Percentiles rank a stretch among this genome's conserved stretches.
Evolutionary conservation across 2,329 filamentous ascomycete species (phyloP).

Genomic region (Colletotrichum tropicicola): DNA sequence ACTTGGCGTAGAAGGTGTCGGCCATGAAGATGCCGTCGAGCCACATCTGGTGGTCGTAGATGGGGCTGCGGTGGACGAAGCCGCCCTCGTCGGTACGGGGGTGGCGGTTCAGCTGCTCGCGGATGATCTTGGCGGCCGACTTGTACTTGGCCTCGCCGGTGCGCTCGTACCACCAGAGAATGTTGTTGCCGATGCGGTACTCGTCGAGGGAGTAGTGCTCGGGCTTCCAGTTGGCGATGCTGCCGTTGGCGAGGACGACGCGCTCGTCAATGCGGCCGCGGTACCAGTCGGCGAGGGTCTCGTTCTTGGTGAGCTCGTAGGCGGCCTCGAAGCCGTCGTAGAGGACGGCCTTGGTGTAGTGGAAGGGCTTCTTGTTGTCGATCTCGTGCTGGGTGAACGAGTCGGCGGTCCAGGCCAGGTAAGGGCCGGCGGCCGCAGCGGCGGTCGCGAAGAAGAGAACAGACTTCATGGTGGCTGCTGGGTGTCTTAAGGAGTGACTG

Average conservation of each 20-base stretch:
- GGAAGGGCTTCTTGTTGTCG: slow-evolving; percentile 46
- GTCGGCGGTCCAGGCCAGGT: slow-evolving; percentile 53
- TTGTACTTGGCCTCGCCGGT: slow-evolving; percentile 59
- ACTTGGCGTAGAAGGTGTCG: slow-evolving; percentile 53
- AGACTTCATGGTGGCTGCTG: slow-evolving; percentile 17
- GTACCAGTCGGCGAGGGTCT: slow-evolving; percentile 53
- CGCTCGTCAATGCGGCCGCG: slow-evolving; percentile 53
- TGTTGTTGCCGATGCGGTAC: slow-evolving; percentile 61
- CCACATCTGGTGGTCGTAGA: slow-evolving; percentile 65
- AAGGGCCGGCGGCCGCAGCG: slow-evolving; percentile 32
- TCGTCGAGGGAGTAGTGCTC: slow-evolving; percentile 60
- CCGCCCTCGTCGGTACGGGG: slow-evolving; percentile 61
- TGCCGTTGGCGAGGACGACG: slow-evolving; percentile 56
- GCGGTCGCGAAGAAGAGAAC: slow-evolving; percentile 30
- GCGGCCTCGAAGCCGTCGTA: slow-evolving; percentile 57
- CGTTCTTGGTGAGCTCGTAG: slow-evolving; percentile 53
- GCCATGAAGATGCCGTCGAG: slow-evolving; percentile 65
- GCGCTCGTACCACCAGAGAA: slow-evolving; percentile 58
- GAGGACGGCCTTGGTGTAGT: slow-evolving; percentile 55
- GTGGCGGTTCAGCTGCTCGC: slow-evolving; percentile 56
- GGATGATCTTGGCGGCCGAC: slow-evolving; percentile 55
- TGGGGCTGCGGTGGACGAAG: slow-evolving; percentile 59
- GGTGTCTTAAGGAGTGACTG: slow-evolving; percentile 12
- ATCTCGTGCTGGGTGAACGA: slow-evolving; percentile 54
- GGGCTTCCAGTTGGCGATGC: slow-evolving; percentile 39